Conservation (phyloP, 2,329 filamentous ascomycete genomes). For the Aspergillus sp. region DNA sequence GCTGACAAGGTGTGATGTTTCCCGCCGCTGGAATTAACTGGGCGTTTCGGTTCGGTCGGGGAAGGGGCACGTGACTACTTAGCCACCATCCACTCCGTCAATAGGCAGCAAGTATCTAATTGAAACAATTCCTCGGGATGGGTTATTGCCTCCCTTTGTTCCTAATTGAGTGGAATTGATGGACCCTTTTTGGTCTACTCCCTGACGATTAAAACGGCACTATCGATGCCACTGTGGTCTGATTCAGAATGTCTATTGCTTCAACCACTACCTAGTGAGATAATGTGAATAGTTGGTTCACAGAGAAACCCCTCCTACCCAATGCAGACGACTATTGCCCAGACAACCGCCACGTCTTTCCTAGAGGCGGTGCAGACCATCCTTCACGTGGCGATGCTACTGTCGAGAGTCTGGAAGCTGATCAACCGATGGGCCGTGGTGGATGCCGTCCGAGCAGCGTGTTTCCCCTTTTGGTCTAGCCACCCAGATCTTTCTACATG, state of each 20-base stretch:
- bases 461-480: neutral
- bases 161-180: neutral
- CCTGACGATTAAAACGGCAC: no score
- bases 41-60: slow-evolving; percentile 25
- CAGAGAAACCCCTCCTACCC: no score
- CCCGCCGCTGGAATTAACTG: slow-evolving; percentile 23
- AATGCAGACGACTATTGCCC: no score
- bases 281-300: no score
- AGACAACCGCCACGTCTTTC: neutral
- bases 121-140: neutral
- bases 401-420: neutral
- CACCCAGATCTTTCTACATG: neutral
- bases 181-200: no score
- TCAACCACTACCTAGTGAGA: no score
- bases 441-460: neutral
- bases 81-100: neutral
- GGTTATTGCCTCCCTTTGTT: neutral
- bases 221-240: no score
- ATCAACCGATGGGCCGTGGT: neutral
- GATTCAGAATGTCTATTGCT: no score
- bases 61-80: slow-evolving; percentile 22
- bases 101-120: slow-evolving; percentile 12
- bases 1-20: slow-evolving; percentile 26
- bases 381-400: neutral
- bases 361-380: neutral